Percentiles rank a stretch among this genome's conserved stretches.
Conservation (phyloP, 2,329 filamentous ascomycete genomes). For the Zasmidium cellare region DNA sequence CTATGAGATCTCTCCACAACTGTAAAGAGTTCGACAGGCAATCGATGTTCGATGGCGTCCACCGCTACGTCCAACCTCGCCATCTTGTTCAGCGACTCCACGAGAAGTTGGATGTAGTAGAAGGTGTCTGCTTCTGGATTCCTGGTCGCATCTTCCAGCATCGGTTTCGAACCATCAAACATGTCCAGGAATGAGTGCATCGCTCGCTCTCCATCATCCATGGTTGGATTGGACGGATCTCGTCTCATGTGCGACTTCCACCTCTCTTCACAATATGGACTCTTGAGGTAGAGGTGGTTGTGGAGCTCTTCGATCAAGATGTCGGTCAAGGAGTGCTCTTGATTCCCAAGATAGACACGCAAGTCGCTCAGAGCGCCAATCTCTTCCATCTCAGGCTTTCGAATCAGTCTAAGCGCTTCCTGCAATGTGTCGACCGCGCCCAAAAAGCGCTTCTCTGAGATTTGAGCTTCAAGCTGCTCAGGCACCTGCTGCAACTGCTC, state of each 20-base stretch:
- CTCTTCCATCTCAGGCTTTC: conserved; percentile 83
- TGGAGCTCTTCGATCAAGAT: conserved; percentile 97
- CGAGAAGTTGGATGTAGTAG: conserved; percentile 81
- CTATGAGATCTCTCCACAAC: conserved; percentile 94
- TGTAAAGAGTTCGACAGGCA: conserved; percentile 90
- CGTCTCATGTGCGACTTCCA: conserved; percentile 80
- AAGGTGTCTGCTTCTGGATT: conserved; percentile 97
- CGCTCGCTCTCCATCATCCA: conserved; percentile 52
- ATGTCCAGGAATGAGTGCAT: conserved; percentile 59
- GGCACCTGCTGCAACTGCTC: conserved; percentile 88
- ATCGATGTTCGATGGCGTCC: conserved; percentile 84
- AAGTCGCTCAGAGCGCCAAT: conserved; percentile 88
- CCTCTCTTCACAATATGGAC: conserved; percentile 92
- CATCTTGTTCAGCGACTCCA: conserved; percentile 88
- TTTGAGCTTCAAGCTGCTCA: conserved; percentile 87
- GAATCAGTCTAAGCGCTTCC: conserved; percentile 77
- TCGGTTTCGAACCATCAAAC: conserved; percentile 55
- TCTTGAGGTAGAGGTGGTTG: conserved; percentile 95
- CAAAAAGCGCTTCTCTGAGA: conserved; percentile 94
- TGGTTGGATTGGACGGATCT: conserved; percentile 28
- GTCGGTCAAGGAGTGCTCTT: conserved; percentile 88
- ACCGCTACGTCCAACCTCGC: conserved; percentile 82
- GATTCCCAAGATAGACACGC: conserved; percentile 84
- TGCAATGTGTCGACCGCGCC: conserved; percentile 90
- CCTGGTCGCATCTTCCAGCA: conserved; percentile 84